Percentiles rank a stretch among this genome's conserved stretches.
Evolutionary conservation across 768 basidiomycete species (phyloP).

Genomic region (Auriscalpium orientale): DNA sequence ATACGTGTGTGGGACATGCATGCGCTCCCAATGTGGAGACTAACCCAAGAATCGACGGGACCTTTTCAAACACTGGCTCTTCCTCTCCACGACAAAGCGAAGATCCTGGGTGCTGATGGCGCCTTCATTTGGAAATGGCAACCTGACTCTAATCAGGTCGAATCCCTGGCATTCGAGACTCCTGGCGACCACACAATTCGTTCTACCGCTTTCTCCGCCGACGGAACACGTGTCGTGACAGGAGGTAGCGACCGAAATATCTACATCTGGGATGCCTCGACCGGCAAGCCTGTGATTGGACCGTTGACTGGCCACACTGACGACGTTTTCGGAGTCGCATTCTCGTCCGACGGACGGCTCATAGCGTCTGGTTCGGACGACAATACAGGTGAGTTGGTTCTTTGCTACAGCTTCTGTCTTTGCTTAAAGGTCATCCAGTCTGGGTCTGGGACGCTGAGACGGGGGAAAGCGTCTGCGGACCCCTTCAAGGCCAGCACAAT

Average conservation of each 20-base stretch:
- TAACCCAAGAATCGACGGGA: not conserved
- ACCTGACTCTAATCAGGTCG: not conserved
- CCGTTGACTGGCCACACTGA: constrained; percentile 12
- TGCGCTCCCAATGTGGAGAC: not conserved
- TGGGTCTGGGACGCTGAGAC: constrained; percentile 9
- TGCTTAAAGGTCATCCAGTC: not conserved
- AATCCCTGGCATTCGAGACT: not conserved
- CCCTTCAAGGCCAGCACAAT: constrained; percentile 4
- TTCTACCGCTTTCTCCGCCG: constrained; percentile 8
- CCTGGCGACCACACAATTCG: not conserved
- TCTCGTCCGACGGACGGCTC: constrained; percentile 10
- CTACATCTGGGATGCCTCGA: constrained; percentile 9
- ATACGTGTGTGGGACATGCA: constrained; percentile 1
- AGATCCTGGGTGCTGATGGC: not conserved
- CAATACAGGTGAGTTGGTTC: not conserved
- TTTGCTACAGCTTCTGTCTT: not conserved
- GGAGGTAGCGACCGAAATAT: not conserved
- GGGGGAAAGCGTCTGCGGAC: constrained; percentile 3
- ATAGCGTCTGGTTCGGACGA: constrained; percentile 12
- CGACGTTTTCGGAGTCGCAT: constrained; percentile 5
- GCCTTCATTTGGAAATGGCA: not conserved
- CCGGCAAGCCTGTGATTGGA: constrained; percentile 3
- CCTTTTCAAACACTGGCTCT: not conserved
- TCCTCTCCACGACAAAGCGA: not conserved
- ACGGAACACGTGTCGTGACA: constrained; percentile 7